Percentiles rank a stretch among this genome's conserved stretches.
phyloP scores from a whole-genome alignment of 805 yeast genomes.

The Brettanomyces sp. region DNA sequence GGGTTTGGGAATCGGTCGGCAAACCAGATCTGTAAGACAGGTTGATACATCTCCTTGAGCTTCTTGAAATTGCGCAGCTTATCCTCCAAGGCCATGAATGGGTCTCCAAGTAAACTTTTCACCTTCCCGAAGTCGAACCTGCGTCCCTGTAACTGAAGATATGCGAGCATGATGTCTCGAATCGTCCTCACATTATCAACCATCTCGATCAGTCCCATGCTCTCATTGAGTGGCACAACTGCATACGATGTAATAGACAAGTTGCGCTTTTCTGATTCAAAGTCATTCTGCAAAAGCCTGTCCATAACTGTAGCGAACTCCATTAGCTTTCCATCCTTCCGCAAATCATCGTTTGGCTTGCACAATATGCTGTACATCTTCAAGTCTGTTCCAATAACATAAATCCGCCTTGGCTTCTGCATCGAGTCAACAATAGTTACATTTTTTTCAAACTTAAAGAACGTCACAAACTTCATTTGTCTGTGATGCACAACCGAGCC shows the following conservation, averaged over 20 bases:
- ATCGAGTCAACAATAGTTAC: conserved; percentile 71
- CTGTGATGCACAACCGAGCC: conserved; percentile 20
- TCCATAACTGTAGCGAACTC: conserved; percentile 85
- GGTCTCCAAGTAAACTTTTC: conserved; percentile 17
- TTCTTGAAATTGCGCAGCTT: conserved; percentile 28
- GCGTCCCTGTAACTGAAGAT: conserved; percentile 16
- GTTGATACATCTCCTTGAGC: conserved; percentile 35
- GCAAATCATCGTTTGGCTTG: conserved; percentile 80
- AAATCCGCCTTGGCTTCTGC: conserved; percentile 78
- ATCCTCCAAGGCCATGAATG: conserved; percentile 14
- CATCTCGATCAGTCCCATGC: conserved; percentile 86
- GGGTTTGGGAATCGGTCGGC: conserved; percentile 86
- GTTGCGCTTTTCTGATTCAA: conserved; percentile 65
- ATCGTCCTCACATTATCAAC: conserved; percentile 69
- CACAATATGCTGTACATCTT: conserved; percentile 65
- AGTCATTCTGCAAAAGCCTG: conserved; percentile 53
- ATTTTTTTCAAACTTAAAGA: conserved; percentile 52
- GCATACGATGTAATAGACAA: conserved; percentile 73
- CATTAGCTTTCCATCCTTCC: conserved; percentile 92
- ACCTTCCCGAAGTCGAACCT: conserved; percentile 20
- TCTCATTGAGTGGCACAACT: conserved; percentile 80
- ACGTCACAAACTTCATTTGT: conserved; percentile 32
- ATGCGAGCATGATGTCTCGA: conserved; percentile 43
- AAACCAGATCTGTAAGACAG: conserved; percentile 82
- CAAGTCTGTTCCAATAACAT: conserved; percentile 72